Conservation (phyloP, 768 basidiomycete genomes). For the Mycena sanguinolenta region DNA sequence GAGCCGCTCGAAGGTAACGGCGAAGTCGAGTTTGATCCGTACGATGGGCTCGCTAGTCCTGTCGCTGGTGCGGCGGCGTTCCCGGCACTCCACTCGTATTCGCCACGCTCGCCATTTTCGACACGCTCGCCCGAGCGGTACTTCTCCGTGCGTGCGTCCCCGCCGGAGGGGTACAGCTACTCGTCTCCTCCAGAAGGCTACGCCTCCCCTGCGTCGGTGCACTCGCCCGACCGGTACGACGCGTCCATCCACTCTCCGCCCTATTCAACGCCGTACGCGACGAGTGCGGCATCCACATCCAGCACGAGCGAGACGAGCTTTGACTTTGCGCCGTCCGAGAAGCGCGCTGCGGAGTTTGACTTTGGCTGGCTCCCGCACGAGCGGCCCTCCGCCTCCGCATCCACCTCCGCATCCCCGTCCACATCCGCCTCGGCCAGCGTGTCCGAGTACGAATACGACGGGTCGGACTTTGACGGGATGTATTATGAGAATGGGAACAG, state of each 20-base stretch:
- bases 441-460: conserved; percentile 10
- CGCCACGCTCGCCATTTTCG: background rate
- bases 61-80: too few relatives aligned
- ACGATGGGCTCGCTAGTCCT: background rate
- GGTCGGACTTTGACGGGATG: background rate
- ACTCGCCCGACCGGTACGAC: conserved; percentile 5
- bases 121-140: background rate
- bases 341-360: conserved; percentile 23
- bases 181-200: background rate
- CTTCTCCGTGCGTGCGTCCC: background rate
- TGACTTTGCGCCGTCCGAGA: too few relatives aligned
- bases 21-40: background rate
- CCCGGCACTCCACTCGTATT: background rate
- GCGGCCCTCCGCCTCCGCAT: background rate
- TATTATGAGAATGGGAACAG: background rate
- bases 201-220: background rate
- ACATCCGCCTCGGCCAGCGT: background rate
- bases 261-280: conserved; percentile 20
- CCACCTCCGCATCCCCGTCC: background rate
- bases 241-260: conserved; percentile 17
- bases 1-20: conserved; percentile 1
- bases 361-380: conserved; percentile 32
- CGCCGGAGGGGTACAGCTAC: background rate
- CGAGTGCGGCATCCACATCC: background rate
- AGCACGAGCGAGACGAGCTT: background rate